Evolutionary conservation across 2,329 filamentous ascomycete species (phyloP).

Genomic region (Pseudogymnoascus pannorum): DNA sequence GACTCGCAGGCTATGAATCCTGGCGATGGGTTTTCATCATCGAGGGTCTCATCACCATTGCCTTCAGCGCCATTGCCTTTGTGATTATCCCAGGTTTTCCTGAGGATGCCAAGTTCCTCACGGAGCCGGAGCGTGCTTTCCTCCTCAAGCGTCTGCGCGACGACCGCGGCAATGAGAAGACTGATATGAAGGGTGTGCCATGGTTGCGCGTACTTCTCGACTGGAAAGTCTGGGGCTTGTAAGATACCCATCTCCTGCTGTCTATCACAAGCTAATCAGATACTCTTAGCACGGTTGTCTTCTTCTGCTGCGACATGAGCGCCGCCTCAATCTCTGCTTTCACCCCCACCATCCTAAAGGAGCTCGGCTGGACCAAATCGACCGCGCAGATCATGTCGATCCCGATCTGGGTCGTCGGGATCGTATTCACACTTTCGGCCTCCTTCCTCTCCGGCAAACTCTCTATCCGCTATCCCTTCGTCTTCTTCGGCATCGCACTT

Average conservation of each 20-base stretch:
- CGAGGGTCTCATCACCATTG: slow-evolving; percentile 15
- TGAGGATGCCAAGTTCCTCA: slow-evolving; percentile 15
- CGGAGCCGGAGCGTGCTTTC: not conserved
- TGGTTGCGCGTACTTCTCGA: slow-evolving; percentile 16
- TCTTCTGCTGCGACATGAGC: slow-evolving; percentile 30
- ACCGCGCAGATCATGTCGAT: slow-evolving; percentile 32
- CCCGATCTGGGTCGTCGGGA: slow-evolving; percentile 30
- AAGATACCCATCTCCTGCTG: not conserved
- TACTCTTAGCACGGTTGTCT: slow-evolving; percentile 16
- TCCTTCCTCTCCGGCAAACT: slow-evolving; percentile 27
- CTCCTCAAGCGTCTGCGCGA: slow-evolving; percentile 15
- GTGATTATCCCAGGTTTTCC: slow-evolving; percentile 14
- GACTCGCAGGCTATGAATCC: slow-evolving; percentile 31
- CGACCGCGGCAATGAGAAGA: slow-evolving; percentile 13
- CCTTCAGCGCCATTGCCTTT: not conserved
- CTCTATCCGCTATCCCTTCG: slow-evolving; percentile 31
- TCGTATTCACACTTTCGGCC: slow-evolving; percentile 24
- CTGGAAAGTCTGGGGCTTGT: slow-evolving; percentile 24
- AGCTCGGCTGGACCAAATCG: slow-evolving; percentile 28
- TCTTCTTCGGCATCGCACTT: slow-evolving; percentile 29
- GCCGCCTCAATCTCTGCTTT: slow-evolving; percentile 31
- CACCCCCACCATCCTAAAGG: slow-evolving; percentile 30
- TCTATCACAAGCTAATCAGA: not conserved
- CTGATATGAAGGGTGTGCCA: slow-evolving; percentile 8
- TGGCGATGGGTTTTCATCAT: slow-evolving; percentile 43